Percentiles rank a stretch among this genome's conserved stretches.
These are phyloP conservation scores for Torulaspora indica DNA, from an alignment of 805 yeast species.

Conservation along the genomic window DNA sequence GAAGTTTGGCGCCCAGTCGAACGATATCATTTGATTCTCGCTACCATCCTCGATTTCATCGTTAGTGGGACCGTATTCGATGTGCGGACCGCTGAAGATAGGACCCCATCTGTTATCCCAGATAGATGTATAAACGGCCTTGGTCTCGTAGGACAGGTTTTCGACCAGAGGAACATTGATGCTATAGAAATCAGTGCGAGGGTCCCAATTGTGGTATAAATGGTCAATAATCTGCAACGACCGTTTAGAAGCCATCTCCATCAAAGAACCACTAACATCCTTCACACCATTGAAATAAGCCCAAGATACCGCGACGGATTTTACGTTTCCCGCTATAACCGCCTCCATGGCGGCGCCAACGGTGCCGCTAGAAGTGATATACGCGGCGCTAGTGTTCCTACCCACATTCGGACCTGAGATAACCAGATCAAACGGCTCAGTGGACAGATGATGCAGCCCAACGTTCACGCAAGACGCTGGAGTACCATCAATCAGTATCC, in stretches of 20 bases:
- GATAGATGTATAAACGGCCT: constrained; percentile 69
- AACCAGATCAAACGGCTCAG: constrained; percentile 67
- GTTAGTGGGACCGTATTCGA: constrained; percentile 9
- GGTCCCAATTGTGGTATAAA: constrained; percentile 55
- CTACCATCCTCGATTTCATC: constrained; percentile 45
- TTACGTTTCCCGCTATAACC: constrained; percentile 56
- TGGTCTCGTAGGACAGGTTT: constrained; percentile 50
- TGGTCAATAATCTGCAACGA: constrained; percentile 60
- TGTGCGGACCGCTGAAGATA: constrained; percentile 41
- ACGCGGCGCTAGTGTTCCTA: constrained; percentile 82
- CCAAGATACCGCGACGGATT: constrained; percentile 76
- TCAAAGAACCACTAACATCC: constrained; percentile 45
- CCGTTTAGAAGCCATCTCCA: constrained; percentile 62
- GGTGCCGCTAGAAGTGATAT: constrained; percentile 88
- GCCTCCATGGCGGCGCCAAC: constrained; percentile 97
- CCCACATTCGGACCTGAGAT: constrained; percentile 96
- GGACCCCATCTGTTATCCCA: constrained; percentile 77
- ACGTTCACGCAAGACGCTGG: constrained; percentile 95
- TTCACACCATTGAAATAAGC: constrained; percentile 58
- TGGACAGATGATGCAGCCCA: constrained; percentile 69
- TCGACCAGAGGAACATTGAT: constrained; percentile 76
- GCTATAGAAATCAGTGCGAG: constrained; percentile 65
- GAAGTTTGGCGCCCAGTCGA: constrained; percentile 83
- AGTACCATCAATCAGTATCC: constrained; percentile 86
- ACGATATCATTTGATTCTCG: constrained; percentile 45